These are phyloP conservation scores for Acanthamoeba castellanii DNA, from an alignment of 208 protist genomes.

Conservation along the genomic window DNA sequence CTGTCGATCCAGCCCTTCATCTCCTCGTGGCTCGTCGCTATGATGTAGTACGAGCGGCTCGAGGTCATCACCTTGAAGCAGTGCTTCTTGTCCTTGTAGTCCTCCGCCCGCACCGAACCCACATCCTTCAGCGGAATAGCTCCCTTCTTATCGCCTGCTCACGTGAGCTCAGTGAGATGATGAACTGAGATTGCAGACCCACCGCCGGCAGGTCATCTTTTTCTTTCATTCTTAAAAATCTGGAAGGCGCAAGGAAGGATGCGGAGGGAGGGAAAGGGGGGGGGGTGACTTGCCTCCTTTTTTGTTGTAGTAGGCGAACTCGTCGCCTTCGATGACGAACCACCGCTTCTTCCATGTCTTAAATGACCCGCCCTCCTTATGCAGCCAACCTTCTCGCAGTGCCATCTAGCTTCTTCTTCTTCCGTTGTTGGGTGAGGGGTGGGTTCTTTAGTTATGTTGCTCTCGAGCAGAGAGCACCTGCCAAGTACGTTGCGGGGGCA, in stretches of 20 bases:
- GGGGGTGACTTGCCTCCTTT: not conserved
- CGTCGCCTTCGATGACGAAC: conserved; percentile 5
- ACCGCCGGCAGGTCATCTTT: not conserved
- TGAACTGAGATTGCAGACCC: too few species aligned
- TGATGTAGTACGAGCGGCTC: conserved; percentile 23
- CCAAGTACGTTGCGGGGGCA: not conserved
- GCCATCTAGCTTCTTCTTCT: not conserved
- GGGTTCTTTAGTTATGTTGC: not conserved
- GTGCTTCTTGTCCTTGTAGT: conserved; percentile 63
- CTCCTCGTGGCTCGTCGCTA: not conserved
- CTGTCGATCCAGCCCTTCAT: conserved; percentile 51
- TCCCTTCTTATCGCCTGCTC: conserved; percentile 26
- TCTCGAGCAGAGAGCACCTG: not conserved
- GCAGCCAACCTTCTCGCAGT: not conserved
- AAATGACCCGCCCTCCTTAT: conserved; percentile 16
- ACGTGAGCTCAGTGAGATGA: not conserved
- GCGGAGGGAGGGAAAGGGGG: too few species aligned
- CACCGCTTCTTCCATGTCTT: conserved; percentile 54
- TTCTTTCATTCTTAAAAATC: not conserved
- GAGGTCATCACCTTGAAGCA: conserved; percentile 37
- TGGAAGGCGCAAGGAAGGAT: not conserved
- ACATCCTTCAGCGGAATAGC: conserved; percentile 27
- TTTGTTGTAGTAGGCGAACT: conserved; percentile 45
- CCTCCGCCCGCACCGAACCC: not conserved
- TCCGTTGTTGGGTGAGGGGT: not conserved